phyloP scores from a whole-genome alignment of 2,329 filamentous ascomycete genomes.

The Fusarium tupiense region DNA sequence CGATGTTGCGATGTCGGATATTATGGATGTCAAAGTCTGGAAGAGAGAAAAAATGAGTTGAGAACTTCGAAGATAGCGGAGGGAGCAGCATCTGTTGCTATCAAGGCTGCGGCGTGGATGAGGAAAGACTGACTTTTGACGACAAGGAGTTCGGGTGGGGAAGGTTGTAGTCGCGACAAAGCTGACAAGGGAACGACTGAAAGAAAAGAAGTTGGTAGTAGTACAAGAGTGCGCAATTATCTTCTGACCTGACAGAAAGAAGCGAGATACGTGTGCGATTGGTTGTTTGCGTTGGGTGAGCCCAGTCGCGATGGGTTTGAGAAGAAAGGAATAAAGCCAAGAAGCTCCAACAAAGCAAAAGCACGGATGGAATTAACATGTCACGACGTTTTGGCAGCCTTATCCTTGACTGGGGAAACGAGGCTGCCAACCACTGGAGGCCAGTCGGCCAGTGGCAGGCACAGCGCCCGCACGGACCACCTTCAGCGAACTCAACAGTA shows the following conservation, averaged over 20 bases:
- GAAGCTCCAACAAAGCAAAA: slow-evolving; percentile 31
- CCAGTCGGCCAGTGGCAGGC: not conserved
- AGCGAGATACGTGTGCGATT: slow-evolving; percentile 13
- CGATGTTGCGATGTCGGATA: not conserved
- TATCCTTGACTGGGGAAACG: slow-evolving; percentile 40
- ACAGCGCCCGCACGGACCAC: slow-evolving; percentile 31
- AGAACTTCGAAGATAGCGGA: slow-evolving; percentile 5
- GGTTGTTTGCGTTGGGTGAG: slow-evolving; percentile 14
- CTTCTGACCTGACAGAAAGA: not conserved
- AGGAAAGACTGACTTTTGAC: slow-evolving; percentile 41
- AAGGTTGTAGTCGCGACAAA: slow-evolving; percentile 26
- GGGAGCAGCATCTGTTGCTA: slow-evolving; percentile 22
- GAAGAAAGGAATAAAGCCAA: slow-evolving; percentile 21
- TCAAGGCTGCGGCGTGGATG: slow-evolving; percentile 31
- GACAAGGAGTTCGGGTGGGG: slow-evolving; percentile 40
- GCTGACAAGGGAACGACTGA: slow-evolving; percentile 37
- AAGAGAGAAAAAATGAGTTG: slow-evolving; percentile 31
- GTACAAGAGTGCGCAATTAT: not conserved
- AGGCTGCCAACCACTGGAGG: slow-evolving; percentile 34
- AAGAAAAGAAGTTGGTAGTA: slow-evolving; percentile 23
- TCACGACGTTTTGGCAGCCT: slow-evolving; percentile 43
- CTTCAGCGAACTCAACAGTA: not conserved
- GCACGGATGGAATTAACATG: slow-evolving; percentile 19
- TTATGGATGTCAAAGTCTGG: slow-evolving; percentile 15
- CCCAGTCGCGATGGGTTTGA: slow-evolving; percentile 40